Conservation (phyloP, 768 basidiomycete species). For the Tricholoma sp. region DNA sequence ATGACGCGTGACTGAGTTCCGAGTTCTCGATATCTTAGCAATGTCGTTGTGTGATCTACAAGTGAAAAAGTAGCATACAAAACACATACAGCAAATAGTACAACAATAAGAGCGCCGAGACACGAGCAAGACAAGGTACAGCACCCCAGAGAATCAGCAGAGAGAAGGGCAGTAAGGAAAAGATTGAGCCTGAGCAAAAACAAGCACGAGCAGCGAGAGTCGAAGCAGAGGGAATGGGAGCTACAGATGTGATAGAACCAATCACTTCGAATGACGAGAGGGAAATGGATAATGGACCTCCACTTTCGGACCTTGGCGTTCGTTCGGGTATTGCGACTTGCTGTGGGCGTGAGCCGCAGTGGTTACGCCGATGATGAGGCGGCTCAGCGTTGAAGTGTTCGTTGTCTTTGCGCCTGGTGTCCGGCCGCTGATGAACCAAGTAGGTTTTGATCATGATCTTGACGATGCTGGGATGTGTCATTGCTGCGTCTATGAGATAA, state of each 20-base stretch:
- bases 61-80: too few species aligned
- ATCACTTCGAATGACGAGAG: background rate
- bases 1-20: too few species aligned
- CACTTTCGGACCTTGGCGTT: background rate
- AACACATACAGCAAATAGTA: background rate
- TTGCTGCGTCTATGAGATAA: background rate
- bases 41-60: too few species aligned
- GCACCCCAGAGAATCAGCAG: background rate
- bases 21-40: too few species aligned
- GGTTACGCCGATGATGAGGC: too few species aligned
- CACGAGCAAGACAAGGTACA: background rate
- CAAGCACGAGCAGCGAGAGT: background rate
- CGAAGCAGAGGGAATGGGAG: background rate
- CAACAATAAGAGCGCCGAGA: background rate
- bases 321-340: background rate
- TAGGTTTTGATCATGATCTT: background rate
- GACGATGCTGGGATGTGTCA: background rate
- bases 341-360: background rate
- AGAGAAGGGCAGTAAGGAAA: background rate
- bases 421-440: background rate
- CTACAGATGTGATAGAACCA: background rate
- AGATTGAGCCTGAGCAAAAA: background rate
- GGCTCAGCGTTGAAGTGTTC: background rate
- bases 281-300: background rate
- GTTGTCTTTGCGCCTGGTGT: background rate